These are phyloP conservation scores for Panus rudis DNA, from an alignment of 768 basidiomycete genomes.

Conservation along the genomic window DNA sequence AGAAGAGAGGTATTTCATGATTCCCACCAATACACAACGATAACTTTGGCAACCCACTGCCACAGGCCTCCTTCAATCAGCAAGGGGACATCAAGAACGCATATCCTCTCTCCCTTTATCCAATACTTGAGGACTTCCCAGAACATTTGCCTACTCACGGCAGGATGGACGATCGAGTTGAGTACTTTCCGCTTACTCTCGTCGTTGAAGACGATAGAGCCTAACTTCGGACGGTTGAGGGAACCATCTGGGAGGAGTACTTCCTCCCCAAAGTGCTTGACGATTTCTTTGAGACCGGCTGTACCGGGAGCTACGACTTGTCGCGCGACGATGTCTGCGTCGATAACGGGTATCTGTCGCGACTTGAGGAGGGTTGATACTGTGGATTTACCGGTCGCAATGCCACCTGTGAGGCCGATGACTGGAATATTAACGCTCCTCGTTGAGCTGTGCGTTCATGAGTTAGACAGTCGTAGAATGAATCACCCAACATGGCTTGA, in stretches of 20 bases:
- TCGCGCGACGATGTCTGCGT: constrained; percentile 87
- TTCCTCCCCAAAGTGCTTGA: constrained; percentile 59
- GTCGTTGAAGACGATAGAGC: constrained; percentile 79
- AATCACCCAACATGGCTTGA: too few species aligned
- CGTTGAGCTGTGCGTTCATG: not conserved
- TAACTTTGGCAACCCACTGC: constrained; percentile 74
- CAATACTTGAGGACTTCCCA: constrained; percentile 62
- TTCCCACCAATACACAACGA: constrained; percentile 92
- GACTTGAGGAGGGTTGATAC: constrained; percentile 69
- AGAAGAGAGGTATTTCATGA: constrained; percentile 7
- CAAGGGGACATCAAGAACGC: constrained; percentile 86
- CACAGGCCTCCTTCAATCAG: constrained; percentile 85
- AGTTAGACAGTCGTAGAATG: not conserved
- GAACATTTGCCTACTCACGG: constrained; percentile 75
- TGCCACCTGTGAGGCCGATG: constrained; percentile 92
- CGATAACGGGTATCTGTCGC: constrained; percentile 74
- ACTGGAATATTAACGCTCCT: constrained; percentile 38
- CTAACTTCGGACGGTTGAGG: constrained; percentile 79
- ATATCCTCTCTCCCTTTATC: constrained; percentile 70
- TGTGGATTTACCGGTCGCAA: constrained; percentile 94
- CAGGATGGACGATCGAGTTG: constrained; percentile 87
- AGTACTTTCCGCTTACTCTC: constrained; percentile 60
- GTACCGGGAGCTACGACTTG: constrained; percentile 82
- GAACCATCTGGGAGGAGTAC: constrained; percentile 63
- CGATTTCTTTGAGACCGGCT: constrained; percentile 59